phyloP scores from a whole-genome alignment of 305 asterid species.

The Fraxinus paxiana region DNA sequence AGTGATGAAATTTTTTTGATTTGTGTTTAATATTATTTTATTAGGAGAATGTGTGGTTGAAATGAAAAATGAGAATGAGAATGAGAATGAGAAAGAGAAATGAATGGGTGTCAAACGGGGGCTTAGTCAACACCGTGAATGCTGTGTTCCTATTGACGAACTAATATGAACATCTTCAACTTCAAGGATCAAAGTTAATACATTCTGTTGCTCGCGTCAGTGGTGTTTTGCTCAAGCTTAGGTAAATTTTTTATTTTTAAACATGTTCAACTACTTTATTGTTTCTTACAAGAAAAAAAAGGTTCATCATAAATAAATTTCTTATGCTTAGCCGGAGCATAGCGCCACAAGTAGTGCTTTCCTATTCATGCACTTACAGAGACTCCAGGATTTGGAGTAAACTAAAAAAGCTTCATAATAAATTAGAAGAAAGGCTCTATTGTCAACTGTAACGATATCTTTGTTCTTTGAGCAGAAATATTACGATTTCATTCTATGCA shows the following conservation, averaged over 20 bases:
- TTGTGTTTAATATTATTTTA: too few species aligned
- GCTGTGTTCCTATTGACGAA: not conserved
- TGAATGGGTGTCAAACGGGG: too few species aligned
- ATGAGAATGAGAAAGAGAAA: too few species aligned
- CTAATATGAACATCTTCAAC: not conserved
- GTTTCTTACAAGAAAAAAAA: not conserved
- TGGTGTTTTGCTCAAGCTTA: not conserved
- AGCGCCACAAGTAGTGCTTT: not conserved
- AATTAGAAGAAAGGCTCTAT: not conserved
- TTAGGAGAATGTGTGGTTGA: too few species aligned
- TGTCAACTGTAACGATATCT: not conserved
- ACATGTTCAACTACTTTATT: not conserved
- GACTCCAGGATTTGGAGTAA: not conserved
- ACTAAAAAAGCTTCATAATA: not conserved
- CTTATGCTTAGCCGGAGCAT: not conserved
- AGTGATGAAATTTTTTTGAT: too few species aligned
- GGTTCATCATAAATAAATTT: not conserved
- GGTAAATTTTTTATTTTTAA: not conserved
- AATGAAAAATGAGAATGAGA: too few species aligned
- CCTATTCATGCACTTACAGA: not conserved
- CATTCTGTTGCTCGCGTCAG: not conserved
- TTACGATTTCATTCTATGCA: not conserved
- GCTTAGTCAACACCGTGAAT: not conserved
- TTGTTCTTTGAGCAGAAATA: not conserved
- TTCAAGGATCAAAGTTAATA: not conserved